These are phyloP conservation scores for Trichoderma gamsii DNA, from an alignment of 495 filamentous ascomycete genomes.

Conservation along the genomic window DNA sequence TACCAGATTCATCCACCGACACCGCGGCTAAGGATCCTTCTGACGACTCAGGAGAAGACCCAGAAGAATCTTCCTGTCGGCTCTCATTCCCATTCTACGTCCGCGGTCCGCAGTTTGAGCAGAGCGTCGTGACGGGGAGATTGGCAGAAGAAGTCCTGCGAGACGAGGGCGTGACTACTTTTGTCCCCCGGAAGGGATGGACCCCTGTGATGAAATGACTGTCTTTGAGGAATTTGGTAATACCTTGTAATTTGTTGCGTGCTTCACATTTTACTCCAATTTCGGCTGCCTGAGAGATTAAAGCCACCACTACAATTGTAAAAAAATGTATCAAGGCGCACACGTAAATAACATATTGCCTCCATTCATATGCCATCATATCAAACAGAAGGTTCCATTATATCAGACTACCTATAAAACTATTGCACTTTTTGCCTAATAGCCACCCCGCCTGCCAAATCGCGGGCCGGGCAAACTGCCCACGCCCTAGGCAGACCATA, in stretches of 20 bases:
- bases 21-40: conserved; percentile 15
- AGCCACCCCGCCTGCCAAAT: too few species aligned
- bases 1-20: conserved; percentile 16
- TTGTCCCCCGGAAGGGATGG: conserved; percentile 52
- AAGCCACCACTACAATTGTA: too few species aligned
- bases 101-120: conserved; percentile 48
- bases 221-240: background rate
- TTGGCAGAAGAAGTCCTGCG: conserved; percentile 48
- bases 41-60: background rate
- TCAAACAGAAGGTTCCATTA: too few species aligned
- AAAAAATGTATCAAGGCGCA: too few species aligned
- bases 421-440: too few species aligned
- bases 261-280: background rate
- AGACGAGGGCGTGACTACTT: conserved; percentile 53
- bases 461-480: too few species aligned
- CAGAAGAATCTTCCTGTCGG: conserved; percentile 14
- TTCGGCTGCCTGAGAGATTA: background rate
- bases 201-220: conserved; percentile 45
- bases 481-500: too few species aligned
- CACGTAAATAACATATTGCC: too few species aligned
- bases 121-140: conserved; percentile 58
- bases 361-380: too few species aligned
- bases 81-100: conserved; percentile 53
- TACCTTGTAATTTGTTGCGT: background rate
- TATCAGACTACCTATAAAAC: too few species aligned